Evolutionary conservation across 2,329 filamentous ascomycete species (phyloP).

Genomic region (Phialemoniopsis sp.): DNA sequence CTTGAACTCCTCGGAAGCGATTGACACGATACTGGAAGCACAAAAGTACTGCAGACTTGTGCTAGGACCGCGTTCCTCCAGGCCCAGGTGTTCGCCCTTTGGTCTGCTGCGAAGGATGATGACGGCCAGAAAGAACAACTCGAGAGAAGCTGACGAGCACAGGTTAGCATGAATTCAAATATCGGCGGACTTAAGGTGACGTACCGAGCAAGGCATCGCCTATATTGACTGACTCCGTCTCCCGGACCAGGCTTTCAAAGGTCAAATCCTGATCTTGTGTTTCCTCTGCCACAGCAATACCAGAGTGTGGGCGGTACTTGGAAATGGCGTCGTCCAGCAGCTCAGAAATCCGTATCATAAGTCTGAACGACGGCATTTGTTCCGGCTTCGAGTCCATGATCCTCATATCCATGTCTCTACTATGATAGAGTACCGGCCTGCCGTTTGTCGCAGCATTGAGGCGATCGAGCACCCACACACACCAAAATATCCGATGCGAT

Average conservation of each 20-base stretch:
- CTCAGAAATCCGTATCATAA: slow-evolving; percentile 14
- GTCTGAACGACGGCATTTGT: slow-evolving; percentile 13
- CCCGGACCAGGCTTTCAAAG: no score
- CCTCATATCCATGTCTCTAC: slow-evolving; percentile 13
- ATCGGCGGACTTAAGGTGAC: no score
- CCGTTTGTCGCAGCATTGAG: slow-evolving; percentile 16
- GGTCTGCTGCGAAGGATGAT: no score
- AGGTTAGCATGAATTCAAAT: no score
- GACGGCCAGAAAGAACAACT: no score
- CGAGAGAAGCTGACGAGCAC: no score
- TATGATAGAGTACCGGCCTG: slow-evolving; percentile 15
- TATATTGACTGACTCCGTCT: no score
- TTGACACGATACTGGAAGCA: slow-evolving; percentile 11
- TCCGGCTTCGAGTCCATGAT: slow-evolving; percentile 12
- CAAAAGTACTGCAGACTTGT: slow-evolving; percentile 12
- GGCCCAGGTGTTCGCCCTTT: slow-evolving; percentile 8
- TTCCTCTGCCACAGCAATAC: no score
- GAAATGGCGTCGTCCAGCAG: slow-evolving; percentile 13
- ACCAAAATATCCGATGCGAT: slow-evolving; percentile 15
- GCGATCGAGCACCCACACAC: slow-evolving; percentile 16
- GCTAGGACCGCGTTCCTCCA: slow-evolving; percentile 2
- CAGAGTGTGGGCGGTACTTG: no score
- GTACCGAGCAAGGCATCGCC: no score
- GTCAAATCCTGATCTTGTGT: no score
- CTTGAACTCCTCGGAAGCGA: slow-evolving; percentile 13